Evolutionary conservation across 352 stramenopile species (phyloP), one percentile per base, ranked within the genome.

Genomic region (Pythium diclinum): DNA sequence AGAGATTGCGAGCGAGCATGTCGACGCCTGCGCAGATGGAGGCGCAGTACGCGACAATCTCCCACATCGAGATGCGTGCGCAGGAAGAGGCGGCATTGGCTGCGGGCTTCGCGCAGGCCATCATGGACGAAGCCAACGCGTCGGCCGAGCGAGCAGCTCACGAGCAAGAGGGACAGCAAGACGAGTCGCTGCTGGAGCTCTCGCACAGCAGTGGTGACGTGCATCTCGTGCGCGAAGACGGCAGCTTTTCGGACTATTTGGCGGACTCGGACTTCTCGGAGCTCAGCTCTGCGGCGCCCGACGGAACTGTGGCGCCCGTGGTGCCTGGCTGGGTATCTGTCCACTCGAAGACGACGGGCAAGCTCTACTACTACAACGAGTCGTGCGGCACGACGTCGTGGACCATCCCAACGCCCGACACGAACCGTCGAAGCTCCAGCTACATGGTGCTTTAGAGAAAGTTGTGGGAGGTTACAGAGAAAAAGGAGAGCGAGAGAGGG

Each of bases 281-380:
- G 19, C 67, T 88, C 9, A 56, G 59, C 6, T 82, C 81, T 59
- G 77, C 67, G 21, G 28, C 61, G 8, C 52, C 53, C n/a, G 61
- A 67, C 30, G 70, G 69, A 14, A 79, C 83, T 6, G 67, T 70
- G 6, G 72, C 67, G 30, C 64, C 64, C 9, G 65, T 70, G 6
- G 42, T 63, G 4, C 51, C 52, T 36, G 82, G 85, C 28, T 93
- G 85, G 85, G 74, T 87, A 32, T 70, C 85, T 0, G 85, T 93
- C 62, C 54, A 85, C 23, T 93, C 81, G 10, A 79, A 78, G 46
- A 87, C 83, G 52, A 91, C 81, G 7, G 83, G 81, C 64, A 93
- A 90, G 64, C 61, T 89, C 69, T 93, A 93, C 72, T 93, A 83
- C 65, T 93, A 89, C 78, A 91, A 93, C 75, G 77, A 85, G 56